Base-by-base conservation (phyloP, 2,329 filamentous ascomycete genomes). In the Penicillium freii region DNA sequence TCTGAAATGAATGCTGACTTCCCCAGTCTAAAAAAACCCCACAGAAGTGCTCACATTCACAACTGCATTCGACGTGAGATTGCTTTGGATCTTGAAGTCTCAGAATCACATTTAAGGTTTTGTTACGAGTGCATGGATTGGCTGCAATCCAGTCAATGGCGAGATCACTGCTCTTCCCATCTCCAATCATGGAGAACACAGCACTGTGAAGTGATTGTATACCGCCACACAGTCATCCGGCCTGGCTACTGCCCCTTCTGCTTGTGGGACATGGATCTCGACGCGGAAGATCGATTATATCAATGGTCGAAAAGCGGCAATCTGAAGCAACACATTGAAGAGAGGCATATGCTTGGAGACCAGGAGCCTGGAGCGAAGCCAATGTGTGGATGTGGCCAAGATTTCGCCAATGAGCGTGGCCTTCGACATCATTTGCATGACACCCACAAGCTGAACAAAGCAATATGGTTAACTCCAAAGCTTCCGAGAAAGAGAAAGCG, bases 101-200 rank as follows among this genome's bases (percentile, higher is more conserved):
- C 34, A 25, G 56, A 59, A 39, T 51, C 44, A 54, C 1, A 59
- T 43, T 53, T 64, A 29, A 49, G 42, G 34, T 62, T 57, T 53
- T 64, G 47, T 44, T 62, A 62, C 55, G 46, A 63, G 53, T 65
- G 52, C 43, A 63, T 65, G 38, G 53, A 51, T 21, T 62, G 53
- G 57, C 36, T 58, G 13, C 38, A 44, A 44, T 36, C n/a, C 54
- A 51, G 13, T 44, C 13, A 58, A 25, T 61, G n/a, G 61, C 55
- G 51, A 47, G 49, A 57, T 31, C 59, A 62, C 29, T 60, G 33
- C 39, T 47, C 27, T 48, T 52, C 51, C n/a, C 29, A 65, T 40
- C 36, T 65, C 19, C 17, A 61, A 39, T 61, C n/a, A 49, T 62
- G 34, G 62, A 38, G 17, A 43, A 56, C 42, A 36, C 38, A 51